Conservation (phyloP, 2,329 filamentous ascomycete species). For the Didymella keratinophila region DNA sequence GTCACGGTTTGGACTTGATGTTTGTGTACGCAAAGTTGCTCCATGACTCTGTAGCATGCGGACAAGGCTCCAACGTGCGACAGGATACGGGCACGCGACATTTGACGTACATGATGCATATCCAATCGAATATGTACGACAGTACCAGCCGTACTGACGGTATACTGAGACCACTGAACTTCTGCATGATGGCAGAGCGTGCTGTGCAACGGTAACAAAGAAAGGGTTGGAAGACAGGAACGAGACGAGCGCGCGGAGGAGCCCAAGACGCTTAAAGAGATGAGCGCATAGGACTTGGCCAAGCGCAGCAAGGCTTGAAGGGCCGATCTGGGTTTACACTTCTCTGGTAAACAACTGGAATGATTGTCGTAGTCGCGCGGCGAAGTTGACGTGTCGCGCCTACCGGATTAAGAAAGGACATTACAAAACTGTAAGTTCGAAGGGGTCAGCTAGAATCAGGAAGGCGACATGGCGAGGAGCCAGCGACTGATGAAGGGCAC, state of each 20-base stretch:
- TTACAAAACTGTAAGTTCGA: neutral
- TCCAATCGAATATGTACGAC: conserved; percentile 79
- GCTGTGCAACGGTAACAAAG: conserved; percentile 16
- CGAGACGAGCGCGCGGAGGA: conserved; percentile 15
- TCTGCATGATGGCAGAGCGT: conserved; percentile 34
- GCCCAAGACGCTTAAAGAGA: conserved; percentile 22
- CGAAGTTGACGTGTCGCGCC: conserved; percentile 10
- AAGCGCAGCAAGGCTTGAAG: conserved; percentile 12
- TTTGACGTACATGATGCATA: conserved; percentile 66
- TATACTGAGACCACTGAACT: conserved; percentile 35
- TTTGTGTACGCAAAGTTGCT: neutral
- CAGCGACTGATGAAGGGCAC: conserved; percentile 17
- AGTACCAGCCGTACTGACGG: conserved; percentile 63
- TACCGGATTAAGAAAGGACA: conserved; percentile 4
- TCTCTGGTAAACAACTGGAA: neutral
- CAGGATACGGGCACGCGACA: conserved; percentile 1
- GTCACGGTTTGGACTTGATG: conserved; percentile 1
- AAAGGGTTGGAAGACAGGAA: conserved; percentile 17
- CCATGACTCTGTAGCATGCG: neutral
- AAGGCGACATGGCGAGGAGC: neutral
- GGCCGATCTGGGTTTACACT: conserved; percentile 15
- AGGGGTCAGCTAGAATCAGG: neutral
- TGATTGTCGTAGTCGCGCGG: conserved; percentile 4
- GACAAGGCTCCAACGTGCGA: neutral
- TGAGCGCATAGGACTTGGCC: conserved; percentile 23